Evolutionary conservation across 2,329 filamentous ascomycete genomes (phyloP).

Genomic region (Didymella segeticola): DNA sequence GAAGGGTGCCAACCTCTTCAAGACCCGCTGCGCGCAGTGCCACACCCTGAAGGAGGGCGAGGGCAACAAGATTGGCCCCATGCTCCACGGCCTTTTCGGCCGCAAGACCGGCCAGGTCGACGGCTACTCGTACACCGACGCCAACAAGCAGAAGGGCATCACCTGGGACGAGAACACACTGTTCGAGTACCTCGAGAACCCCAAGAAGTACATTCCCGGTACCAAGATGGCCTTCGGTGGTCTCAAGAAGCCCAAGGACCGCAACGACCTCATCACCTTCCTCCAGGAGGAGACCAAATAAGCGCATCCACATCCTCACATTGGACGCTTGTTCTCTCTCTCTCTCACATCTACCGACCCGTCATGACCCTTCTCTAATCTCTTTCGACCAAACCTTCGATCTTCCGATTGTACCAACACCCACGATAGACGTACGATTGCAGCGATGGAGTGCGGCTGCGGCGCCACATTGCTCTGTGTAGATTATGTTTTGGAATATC

Average conservation of each 20-base stretch:
- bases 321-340: slow-evolving; percentile 26
- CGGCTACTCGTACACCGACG: slow-evolving; percentile 97
- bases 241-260: slow-evolving; percentile 99
- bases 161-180: slow-evolving; percentile 86
- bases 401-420: slow-evolving; percentile 46
- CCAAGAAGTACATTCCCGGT: slow-evolving; percentile 99
- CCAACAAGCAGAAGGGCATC: slow-evolving; percentile 98
- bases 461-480: slow-evolving; percentile 38
- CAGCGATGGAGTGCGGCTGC: slow-evolving; percentile 31
- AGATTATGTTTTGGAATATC: slow-evolving; percentile 47
- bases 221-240: slow-evolving; percentile 99
- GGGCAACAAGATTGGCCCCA: slow-evolving; percentile 97
- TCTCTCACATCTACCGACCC: slow-evolving; percentile 27
- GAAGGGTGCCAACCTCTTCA: slow-evolving; percentile 99
- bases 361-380: slow-evolving; percentile 39
- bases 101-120: slow-evolving; percentile 91
- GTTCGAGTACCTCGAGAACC: slow-evolving; percentile 99
- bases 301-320: slow-evolving; percentile 46
- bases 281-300: slow-evolving; percentile 75
- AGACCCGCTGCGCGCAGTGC: slow-evolving; percentile 98
- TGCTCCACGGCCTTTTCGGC: slow-evolving; percentile 96
- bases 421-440: slow-evolving; percentile 51
- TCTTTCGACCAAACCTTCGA: slow-evolving; percentile 28
- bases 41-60: slow-evolving; percentile 91
- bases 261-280: slow-evolving; percentile 96